These are phyloP conservation scores for Thymus quinquecostatus DNA, from an alignment of 257 asterid species.

Conservation along the genomic window DNA sequence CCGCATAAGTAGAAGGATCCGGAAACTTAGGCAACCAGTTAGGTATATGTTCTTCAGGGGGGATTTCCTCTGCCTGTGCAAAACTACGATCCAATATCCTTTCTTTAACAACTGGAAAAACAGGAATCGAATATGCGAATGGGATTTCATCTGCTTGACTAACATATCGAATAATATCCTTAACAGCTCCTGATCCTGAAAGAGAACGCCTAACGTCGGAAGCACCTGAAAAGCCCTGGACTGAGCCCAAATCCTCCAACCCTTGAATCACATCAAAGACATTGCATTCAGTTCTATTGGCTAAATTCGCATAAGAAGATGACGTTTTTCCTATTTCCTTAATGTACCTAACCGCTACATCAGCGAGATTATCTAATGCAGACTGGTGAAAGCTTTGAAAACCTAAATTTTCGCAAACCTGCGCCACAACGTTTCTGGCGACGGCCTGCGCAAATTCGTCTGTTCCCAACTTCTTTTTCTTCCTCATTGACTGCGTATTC, in stretches of 20 bases:
- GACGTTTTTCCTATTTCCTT: conserved; percentile 61
- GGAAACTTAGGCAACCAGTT: conserved; percentile 72
- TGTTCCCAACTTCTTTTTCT: conserved; percentile 43
- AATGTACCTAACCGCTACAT: conserved; percentile 71
- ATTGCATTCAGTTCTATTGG: conserved; percentile 67
- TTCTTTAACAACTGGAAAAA: conserved; percentile 64
- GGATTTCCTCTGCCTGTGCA: conserved; percentile 48
- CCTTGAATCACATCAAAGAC: conserved; percentile 76
- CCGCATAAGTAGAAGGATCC: conserved; percentile 44
- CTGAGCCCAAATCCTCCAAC: conserved; percentile 60
- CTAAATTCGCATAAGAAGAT: conserved; percentile 54
- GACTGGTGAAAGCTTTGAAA: conserved; percentile 77
- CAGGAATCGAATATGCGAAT: conserved; percentile 61
- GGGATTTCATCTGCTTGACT: conserved; percentile 66
- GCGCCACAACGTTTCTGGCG: conserved; percentile 53
- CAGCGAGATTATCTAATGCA: conserved; percentile 68
- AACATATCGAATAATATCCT: conserved; percentile 53
- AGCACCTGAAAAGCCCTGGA: conserved; percentile 52
- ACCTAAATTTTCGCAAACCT: conserved; percentile 64
- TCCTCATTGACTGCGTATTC: conserved; percentile 39
- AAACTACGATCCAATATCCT: conserved; percentile 47
- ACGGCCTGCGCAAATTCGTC: conserved; percentile 58
- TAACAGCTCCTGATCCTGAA: conserved; percentile 57
- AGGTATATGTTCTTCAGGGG: conserved; percentile 65
- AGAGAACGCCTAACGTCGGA: conserved; percentile 57